Evolutionary conservation across 345 rosid species (phyloP).

Genomic region (Angophora floribunda): DNA sequence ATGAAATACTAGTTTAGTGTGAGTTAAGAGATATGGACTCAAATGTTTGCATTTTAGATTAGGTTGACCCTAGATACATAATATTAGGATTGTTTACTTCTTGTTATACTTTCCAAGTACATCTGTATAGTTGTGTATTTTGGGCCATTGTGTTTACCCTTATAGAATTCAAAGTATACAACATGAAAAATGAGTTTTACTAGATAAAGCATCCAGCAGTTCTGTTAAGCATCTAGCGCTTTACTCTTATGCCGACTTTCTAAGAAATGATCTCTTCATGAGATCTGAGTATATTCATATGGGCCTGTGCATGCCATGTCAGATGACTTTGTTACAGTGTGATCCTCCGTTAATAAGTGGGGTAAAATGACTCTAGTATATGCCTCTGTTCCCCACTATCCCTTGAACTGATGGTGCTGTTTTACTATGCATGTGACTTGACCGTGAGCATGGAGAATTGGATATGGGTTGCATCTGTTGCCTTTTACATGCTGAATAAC

Average conservation of each 20-base stretch:
- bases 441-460: not conserved
- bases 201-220: not conserved
- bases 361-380: not conserved
- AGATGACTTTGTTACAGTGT: not conserved
- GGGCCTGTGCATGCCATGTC: not conserved
- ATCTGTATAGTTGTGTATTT: fast-evolving
- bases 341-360: not conserved
- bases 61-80: not conserved
- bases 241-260: not conserved
- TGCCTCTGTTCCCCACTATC: not conserved
- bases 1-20: not conserved
- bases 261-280: not conserved
- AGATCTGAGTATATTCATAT: not conserved
- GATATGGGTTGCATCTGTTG: not conserved
- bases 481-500: not conserved
- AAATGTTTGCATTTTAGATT: not conserved
- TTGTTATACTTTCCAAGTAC: not conserved
- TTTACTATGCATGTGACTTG: not conserved
- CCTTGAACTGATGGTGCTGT: not conserved
- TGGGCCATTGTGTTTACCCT: not conserved
- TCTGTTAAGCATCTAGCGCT: not conserved
- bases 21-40: not conserved
- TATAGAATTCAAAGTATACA: not conserved
- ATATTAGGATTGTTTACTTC: not conserved
- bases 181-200: not conserved